Evolutionary conservation across 306 rosid genomes (phyloP), one percentile per base, ranked within the genome.

Genomic region (Prunus fruticosa): DNA sequence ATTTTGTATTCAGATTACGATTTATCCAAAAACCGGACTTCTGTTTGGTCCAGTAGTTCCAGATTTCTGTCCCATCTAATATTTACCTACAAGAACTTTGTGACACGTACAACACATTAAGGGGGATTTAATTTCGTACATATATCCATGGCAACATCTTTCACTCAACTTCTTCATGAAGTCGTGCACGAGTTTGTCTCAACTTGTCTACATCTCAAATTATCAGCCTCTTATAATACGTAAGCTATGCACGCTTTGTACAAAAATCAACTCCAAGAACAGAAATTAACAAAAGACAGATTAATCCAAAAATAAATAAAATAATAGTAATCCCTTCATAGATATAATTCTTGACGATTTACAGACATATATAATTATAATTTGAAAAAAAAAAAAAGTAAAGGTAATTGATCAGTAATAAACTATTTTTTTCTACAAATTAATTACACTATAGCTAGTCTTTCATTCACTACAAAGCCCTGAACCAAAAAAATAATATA

Each of bases 401-500:
- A 41, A 78, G 41, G 57, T 51, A 76, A 84, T 49, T 73, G 70
- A 84, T 87, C 72, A 75, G 84, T 71, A 76, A 83, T 71, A 7
- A 75, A 72, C 83, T 84, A 81, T 38, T 77, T 77, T n/a, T 72
- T 76, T 81, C 82, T 83, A 86, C 82, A 74, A 81, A 73, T 69
- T 84, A 82, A 88, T 91, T 93, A 89, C 91, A 87, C 27, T 74
- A 81, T 74, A 8, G 22, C 43, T 30, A 53, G 52, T 76, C 78
- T 14, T 38, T 72, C 41, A 73, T 76, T 73, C 51, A 60, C 64
- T 84, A 61, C 80, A 82, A 64, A 83, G 65, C 84, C 90, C 88
- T 74, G 77, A 64, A 85, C 89, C 91, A 83, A 85, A 82, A 90
- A 81, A 92, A 89, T n/a, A 81, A 86, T 85, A 90, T 80, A 87